Base-by-base conservation (phyloP, 495 filamentous ascomycete species). In the Aspergillus carlsbadensis region DNA sequence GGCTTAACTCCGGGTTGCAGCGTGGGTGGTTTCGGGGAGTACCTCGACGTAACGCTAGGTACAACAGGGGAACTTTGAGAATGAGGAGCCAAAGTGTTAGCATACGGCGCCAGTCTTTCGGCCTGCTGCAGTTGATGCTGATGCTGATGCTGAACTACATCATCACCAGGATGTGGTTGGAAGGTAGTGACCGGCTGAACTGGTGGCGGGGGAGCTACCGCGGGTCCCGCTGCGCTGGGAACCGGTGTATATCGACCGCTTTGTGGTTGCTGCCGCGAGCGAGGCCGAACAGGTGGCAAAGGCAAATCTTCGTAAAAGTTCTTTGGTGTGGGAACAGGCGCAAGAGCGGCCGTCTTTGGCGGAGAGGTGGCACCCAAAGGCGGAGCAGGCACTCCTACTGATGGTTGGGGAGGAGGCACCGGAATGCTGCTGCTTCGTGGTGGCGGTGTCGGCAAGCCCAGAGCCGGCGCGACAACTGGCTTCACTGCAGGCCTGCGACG, bases 231-330 rank as follows among this genome's bases (percentile, higher is more conserved):
- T 24, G 66, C 55, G 57, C 52, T 64, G 20, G 67, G 58, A 36
- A 70, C 70, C 22, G 82, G 82, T 13, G 80, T 79, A 66, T 85
- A 85, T 37, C 80, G 75, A 3, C 80, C 75, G 4, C 4, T 4
- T 29, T 24, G 69, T 70, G 59, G 65, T 81, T 6, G 69, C 58
- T 72, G 72, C 18, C 77, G 63, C 62, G 77, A 79, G 21, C 80
- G 81, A 41, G 60, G 40, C 33, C 53, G 54, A 3, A 85, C 80
- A 60, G 54, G 82, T 63, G 35, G 80, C 65, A 55, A 86, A 8
- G 94, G 94, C 50, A 97, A 78, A 35, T 98, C 94, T 67, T 96
- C 93, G 89, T 92, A 97, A 68, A 97, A 97, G 48, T 83, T 85
- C 52, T 78, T 77, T 13, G 61, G 64, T 5, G 60, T 10, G 14